Percentiles rank a stretch among this genome's conserved stretches.
phyloP scores from a whole-genome alignment of 345 rosid species.

The Citrus mangshanensis region DNA sequence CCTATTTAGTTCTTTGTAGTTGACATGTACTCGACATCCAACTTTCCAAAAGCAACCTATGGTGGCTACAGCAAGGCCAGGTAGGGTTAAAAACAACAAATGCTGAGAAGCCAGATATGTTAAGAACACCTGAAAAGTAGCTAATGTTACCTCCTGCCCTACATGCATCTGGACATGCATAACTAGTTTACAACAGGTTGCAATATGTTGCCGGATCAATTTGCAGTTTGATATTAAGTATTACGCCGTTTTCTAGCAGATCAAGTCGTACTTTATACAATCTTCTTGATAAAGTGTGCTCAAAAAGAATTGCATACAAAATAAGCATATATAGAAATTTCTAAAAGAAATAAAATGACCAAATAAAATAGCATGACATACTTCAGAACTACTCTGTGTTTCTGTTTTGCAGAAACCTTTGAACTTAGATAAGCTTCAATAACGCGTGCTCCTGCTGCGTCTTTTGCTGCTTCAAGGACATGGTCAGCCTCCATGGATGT shows the following conservation, averaged over 20 bases:
- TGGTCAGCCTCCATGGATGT: conserved; percentile 73
- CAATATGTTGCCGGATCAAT: not conserved
- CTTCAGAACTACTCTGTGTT: conserved; percentile 68
- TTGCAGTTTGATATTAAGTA: not conserved
- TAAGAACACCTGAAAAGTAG: not conserved
- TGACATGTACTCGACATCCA: not conserved
- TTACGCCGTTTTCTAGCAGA: not conserved
- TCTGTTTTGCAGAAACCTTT: conserved; percentile 67
- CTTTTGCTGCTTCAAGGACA: conserved; percentile 67
- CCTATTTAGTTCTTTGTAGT: not conserved
- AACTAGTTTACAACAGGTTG: not conserved
- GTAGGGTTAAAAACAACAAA: not conserved
- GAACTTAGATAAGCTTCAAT: conserved; percentile 85
- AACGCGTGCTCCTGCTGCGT: conserved; percentile 78
- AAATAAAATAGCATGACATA: conserved; percentile 36
- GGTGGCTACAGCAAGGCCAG: not conserved
- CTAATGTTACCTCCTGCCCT: not conserved
- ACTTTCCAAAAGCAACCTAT: not conserved
- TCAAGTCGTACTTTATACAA: not conserved
- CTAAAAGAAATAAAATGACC: conserved; percentile 1
- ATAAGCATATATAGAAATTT: conserved; percentile 3
- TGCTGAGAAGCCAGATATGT: not conserved
- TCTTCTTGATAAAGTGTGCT: not conserved
- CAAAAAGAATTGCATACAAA: not conserved
- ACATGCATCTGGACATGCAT: not conserved